Base-by-base conservation (phyloP, 2,329 filamentous ascomycete genomes). In the Neonectria ditissima region DNA sequence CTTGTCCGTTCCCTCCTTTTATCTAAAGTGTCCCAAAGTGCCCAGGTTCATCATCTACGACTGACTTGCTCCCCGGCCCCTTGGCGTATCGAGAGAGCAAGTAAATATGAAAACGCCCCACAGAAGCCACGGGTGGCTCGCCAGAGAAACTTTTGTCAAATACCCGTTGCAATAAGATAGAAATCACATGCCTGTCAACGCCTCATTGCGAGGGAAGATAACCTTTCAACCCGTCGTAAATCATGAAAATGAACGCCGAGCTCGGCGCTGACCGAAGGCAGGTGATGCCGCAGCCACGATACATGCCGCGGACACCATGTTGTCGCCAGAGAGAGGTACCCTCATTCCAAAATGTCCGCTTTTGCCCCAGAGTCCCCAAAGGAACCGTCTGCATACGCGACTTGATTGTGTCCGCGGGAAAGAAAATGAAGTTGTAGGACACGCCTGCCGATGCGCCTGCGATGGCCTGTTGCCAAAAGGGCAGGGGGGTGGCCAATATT, bases 171-270 rank as follows among this genome's bases (percentile, higher is more conserved):
- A 44, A 28, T 10, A 57, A 47, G 16, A 61, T 55, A n/a, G 37
- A 51, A 43, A 13, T 47, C 39, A 55, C 52, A 34, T 30, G 18
- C 20, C 11, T 0, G 20, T 5, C n/a, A 9, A 26, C 18, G 9
- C 18, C 9, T 52, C 34, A 68, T 58, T 80, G 78, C 69, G 87
- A 71, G 34, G 86, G 83, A 73, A 96, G 85, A 70, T 88, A 82
- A 67, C 84, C 85, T 81, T 94, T 94, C 78, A 99, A 79, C 14
- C 90, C 91, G 80, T 98, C 96, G 76, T 94, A 98, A 65, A 98
- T 89, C 65, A 96, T 94, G 75, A 99, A 99, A 65, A 99, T 99
- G 75, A 98, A 94, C 8, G 96, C 96, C n/a, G 94, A 97, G 78
- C 94, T 97, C 3, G 96, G 96, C 32, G 94, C 94, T 37, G 94